phyloP scores from a whole-genome alignment of 1,284 basidiomycete genomes.

The Mycosarcoma maydis region DNA sequence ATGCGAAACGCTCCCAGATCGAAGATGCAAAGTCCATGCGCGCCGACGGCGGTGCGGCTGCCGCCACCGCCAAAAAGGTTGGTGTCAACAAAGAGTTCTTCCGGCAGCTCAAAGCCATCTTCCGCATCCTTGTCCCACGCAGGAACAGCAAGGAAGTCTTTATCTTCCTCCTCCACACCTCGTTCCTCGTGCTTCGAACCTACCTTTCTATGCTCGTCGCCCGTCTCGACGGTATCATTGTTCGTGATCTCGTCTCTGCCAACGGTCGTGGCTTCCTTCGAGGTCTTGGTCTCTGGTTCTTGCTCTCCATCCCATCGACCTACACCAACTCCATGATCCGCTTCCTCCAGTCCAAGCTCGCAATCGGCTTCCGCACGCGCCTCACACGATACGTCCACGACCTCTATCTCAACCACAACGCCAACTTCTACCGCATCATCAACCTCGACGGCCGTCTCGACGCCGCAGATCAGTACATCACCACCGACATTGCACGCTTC shows the following conservation, averaged over 20 bases:
- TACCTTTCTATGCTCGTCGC: slow-evolving; percentile 79
- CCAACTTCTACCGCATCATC: slow-evolving; percentile 71
- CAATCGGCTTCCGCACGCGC: slow-evolving; percentile 83
- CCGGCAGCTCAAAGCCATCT: slow-evolving; percentile 69
- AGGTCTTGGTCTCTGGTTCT: slow-evolving; percentile 88
- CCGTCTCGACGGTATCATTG: slow-evolving; percentile 86
- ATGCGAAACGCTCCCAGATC: slow-evolving; percentile 33
- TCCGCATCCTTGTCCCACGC: slow-evolving; percentile 62
- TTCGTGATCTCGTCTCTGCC: slow-evolving; percentile 86
- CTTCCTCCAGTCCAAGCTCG: slow-evolving; percentile 88
- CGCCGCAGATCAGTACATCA: slow-evolving; percentile 75
- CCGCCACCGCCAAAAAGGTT: slow-evolving; percentile 64
- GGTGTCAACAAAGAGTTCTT: slow-evolving; percentile 81
- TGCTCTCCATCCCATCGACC: slow-evolving; percentile 88
- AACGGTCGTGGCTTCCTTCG: slow-evolving; percentile 84
- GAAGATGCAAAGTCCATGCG: slow-evolving; percentile 56
- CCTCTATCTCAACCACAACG: slow-evolving; percentile 74
- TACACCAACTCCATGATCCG: slow-evolving; percentile 97
- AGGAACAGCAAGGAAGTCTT: slow-evolving; percentile 75
- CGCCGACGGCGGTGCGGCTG: slow-evolving; percentile 56
- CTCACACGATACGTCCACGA: slow-evolving; percentile 92
- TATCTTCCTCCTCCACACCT: slow-evolving; percentile 81
- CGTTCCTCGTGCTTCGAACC: slow-evolving; percentile 86
- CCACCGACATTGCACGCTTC: slow-evolving; percentile 90
- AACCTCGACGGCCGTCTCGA: slow-evolving; percentile 60